Base-by-base conservation (phyloP, 129 eudicot species). In the Solidago caesia region DNA sequence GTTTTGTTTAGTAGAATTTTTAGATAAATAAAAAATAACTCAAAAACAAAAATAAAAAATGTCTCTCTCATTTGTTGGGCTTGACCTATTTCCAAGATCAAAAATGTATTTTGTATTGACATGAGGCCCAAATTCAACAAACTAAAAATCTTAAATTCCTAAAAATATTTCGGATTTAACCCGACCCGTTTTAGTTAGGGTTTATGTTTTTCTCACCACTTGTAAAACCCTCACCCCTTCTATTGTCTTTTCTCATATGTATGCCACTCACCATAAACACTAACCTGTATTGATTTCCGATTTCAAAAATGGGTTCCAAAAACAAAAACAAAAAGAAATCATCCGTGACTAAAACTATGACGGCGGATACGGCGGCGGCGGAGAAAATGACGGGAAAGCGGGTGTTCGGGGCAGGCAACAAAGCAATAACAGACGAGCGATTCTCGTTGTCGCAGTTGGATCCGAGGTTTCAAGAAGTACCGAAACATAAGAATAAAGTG, bases 401-500 rank as follows among this genome's bases (percentile, higher is more conserved):
- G 16, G 70, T 66, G 71, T 75, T 75, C 44, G 70, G 84, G 65
- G 72, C 79, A 60, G 84, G 71, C 1, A 80, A 74, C 42, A 79
- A 84, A 60, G 64, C 64, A 52, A 90, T 90, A 44, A 83, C 82
- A 2, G 96, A 93, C 74, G 75, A 86, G 4, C 79, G 98, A 21
- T 93, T 93, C 60, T 81, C 92, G 1, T 73, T 79, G 13, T 79
- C 91, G 11, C 92, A 85, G 9, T 70, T 86, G 33, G 98, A 93
- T 79, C 98, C 98, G 52, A 85, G 92, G 76, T 93, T 93, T 81
- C 83, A 80, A 77, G 85, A 83, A 47, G 84, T 86, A 33, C 90
- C 96, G 12, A 84, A 77, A 81, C 83, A 74, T 58, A 84, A 82
- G 27, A 79, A 90, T 0, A 93, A 88, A 68, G 91, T 93, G 2